phyloP scores from a whole-genome alignment of 805 yeast species.

The Wilhelminamyces savonicus region DNA sequence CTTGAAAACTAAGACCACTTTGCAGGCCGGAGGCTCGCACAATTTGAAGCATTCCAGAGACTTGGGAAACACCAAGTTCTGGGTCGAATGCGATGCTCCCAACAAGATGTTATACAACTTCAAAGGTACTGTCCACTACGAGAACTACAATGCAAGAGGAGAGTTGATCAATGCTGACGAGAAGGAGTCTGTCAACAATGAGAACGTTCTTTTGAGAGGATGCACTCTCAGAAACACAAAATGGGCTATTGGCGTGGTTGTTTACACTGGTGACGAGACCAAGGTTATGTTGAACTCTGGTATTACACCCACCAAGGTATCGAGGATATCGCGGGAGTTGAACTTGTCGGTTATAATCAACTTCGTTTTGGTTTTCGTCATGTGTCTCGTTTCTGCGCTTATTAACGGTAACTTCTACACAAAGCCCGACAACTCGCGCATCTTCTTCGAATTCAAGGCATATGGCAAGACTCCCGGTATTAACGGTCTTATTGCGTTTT shows the following conservation, averaged over 20 bases:
- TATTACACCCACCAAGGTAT: conserved; percentile 66
- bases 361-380: conserved; percentile 51
- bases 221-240: conserved; percentile 66
- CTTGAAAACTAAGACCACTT: conserved; percentile 51
- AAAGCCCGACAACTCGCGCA: conserved; percentile 36
- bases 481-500: conserved; percentile 63
- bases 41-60: conserved; percentile 51
- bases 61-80: conserved; percentile 49
- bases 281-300: conserved; percentile 78
- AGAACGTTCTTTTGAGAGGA: conserved; percentile 67
- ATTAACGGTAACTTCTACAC: conserved; percentile 62
- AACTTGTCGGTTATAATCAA: conserved; percentile 62
- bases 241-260: conserved; percentile 69
- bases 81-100: conserved; percentile 71
- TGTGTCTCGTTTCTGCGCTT: conserved; percentile 66
- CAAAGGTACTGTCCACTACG: conserved; percentile 59
- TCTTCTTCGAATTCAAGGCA: conserved; percentile 56
- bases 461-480: conserved; percentile 53
- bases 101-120: conserved; percentile 57
- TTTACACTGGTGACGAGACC: conserved; percentile 73
- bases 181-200: conserved; percentile 53
- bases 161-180: conserved; percentile 27
- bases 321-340: conserved; percentile 58
- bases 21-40: conserved; percentile 44
- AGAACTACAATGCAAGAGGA: conserved; percentile 26